phyloP scores from a whole-genome alignment of 2,329 filamentous ascomycete species.

The Arthrobotrys megalospora region DNA sequence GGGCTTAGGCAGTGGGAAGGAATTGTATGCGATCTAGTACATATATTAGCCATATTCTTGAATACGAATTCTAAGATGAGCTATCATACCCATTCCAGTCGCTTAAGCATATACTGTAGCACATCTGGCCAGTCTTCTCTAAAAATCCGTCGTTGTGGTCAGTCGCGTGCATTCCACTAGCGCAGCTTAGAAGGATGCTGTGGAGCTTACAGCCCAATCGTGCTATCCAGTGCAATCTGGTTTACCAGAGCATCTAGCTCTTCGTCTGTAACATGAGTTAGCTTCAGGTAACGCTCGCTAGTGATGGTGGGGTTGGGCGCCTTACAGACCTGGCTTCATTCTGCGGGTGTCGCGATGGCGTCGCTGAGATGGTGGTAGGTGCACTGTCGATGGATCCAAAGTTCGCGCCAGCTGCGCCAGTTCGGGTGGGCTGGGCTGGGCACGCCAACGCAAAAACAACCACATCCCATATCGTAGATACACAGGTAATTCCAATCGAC shows the following conservation, averaged over 20 bases:
- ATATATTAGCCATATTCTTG: conserved; percentile 1
- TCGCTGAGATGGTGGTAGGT: conserved; percentile 15
- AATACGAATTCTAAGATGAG: not conserved
- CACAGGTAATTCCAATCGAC: too few species aligned
- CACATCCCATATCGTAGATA: not conserved
- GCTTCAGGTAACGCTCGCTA: not conserved
- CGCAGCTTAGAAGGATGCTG: not conserved
- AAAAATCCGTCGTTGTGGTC: not conserved
- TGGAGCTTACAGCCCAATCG: conserved; percentile 36
- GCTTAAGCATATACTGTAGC: conserved; percentile 55
- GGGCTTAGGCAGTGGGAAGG: conserved; percentile 56
- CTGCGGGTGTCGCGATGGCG: conserved; percentile 19
- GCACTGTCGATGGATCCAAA: conserved; percentile 5
- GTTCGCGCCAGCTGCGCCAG: conserved; percentile 16
- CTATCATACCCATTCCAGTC: conserved; percentile 45
- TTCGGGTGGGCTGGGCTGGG: too few species aligned
- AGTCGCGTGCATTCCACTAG: conserved; percentile 15
- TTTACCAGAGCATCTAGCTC: conserved; percentile 55
- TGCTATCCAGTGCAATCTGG: conserved; percentile 56
- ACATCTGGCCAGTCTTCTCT: conserved; percentile 57
- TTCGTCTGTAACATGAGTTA: conserved; percentile 45
- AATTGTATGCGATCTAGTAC: conserved; percentile 55
- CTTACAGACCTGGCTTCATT: conserved; percentile 61
- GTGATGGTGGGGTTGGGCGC: conserved; percentile 8
- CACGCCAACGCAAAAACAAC: conserved; percentile 20